phyloP scores from a whole-genome alignment of 352 stramenopile genomes.

The Phytophthora hybrid region DNA sequence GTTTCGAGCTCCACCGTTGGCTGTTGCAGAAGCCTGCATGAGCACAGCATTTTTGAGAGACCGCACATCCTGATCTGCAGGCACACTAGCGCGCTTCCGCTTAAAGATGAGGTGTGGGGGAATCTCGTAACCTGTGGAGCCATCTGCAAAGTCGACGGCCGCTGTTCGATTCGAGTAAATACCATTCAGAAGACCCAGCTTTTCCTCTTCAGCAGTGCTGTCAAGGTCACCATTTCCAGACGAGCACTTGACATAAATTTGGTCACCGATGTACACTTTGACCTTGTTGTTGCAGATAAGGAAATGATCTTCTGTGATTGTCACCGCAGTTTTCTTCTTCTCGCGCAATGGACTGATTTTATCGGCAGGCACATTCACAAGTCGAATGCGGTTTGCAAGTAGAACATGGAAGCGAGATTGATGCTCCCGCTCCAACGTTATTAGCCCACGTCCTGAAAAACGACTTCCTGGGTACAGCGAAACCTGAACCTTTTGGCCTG shows the following conservation, averaged over 20 bases:
- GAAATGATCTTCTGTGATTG: slow-evolving; percentile 80
- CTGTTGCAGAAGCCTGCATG: slow-evolving; percentile 55
- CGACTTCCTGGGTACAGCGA: slow-evolving; percentile 77
- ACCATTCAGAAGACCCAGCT: slow-evolving; percentile 74
- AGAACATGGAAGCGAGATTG: slow-evolving; percentile 65
- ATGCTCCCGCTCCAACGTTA: slow-evolving; percentile 58
- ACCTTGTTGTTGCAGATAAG: slow-evolving; percentile 66
- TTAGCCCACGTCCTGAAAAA: slow-evolving; percentile 67
- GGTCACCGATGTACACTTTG: slow-evolving; percentile 82
- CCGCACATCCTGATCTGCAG: slow-evolving; percentile 64
- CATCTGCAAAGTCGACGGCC: slow-evolving; percentile 79
- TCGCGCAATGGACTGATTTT: slow-evolving; percentile 68
- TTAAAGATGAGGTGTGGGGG: slow-evolving; percentile 65
- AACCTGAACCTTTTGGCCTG: slow-evolving; percentile 74
- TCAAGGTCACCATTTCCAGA: slow-evolving; percentile 56
- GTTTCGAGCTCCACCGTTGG: slow-evolving; percentile 12
- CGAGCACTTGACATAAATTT: slow-evolving; percentile 70
- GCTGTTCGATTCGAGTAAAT: slow-evolving; percentile 83
- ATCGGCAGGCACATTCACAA: slow-evolving; percentile 73
- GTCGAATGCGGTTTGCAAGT: slow-evolving; percentile 69
- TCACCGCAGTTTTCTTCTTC: slow-evolving; percentile 62
- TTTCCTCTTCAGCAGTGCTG: slow-evolving; percentile 58
- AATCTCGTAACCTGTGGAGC: slow-evolving; percentile 78
- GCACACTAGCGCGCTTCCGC: slow-evolving; percentile 47
- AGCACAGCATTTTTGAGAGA: slow-evolving; percentile 83